A percentile compares a stretch with the other conserved stretches of the same genome.
Evolutionary conservation across 345 rosid species (phyloP).

Genomic region (Gossypioides kirkii): DNA sequence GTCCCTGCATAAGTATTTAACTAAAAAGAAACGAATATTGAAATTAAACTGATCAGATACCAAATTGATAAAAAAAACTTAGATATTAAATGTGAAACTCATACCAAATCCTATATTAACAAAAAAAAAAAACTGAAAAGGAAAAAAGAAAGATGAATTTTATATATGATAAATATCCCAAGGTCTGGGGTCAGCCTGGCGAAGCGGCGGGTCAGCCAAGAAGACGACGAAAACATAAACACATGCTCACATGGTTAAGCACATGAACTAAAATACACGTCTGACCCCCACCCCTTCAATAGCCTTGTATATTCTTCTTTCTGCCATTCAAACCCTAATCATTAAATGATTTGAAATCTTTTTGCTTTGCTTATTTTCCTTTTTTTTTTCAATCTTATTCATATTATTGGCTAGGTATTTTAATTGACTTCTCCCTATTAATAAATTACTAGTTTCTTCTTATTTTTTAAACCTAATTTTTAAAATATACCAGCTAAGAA

Average conservation of each 20-base stretch:
- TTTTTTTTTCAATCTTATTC: background rate
- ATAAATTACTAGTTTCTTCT: no score
- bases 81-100: no score
- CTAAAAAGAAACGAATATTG: no score
- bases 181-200: constrained; percentile 8
- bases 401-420: background rate
- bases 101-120: no score
- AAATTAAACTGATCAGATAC: no score
- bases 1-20: no score
- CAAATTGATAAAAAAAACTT: no score
- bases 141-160: no score
- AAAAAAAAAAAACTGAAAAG: no score
- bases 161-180: background rate
- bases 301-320: background rate
- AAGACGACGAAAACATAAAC: constrained; percentile 30
- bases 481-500: constrained; percentile 18
- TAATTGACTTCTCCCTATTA: background rate
- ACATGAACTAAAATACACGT: constrained; percentile 27
- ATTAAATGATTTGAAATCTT: background rate
- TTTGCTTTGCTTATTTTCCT: no score
- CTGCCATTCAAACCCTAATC: background rate
- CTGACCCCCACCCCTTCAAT: background rate
- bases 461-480: no score
- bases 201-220: constrained; percentile 14
- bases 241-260: constrained; percentile 57